Percentiles rank a stretch among this genome's conserved stretches.
Conservation (phyloP, 106 monocot genomes). For the Narthecium ossifragum region DNA sequence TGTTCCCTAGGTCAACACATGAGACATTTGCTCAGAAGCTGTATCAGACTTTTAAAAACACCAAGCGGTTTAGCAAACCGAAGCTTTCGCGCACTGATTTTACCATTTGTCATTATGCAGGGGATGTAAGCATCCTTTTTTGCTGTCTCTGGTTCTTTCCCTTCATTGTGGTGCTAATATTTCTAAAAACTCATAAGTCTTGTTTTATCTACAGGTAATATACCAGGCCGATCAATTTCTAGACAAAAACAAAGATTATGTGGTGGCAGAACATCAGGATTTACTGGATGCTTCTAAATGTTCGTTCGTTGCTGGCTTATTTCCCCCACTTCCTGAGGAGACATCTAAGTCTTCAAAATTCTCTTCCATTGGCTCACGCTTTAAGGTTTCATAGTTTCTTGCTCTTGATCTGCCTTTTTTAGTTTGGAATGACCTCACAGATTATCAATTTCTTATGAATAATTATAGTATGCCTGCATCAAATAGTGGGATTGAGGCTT, state of each 20-base stretch:
- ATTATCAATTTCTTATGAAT: too few relatives aligned
- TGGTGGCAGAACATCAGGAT: conserved; percentile 65
- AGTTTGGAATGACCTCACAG: too few relatives aligned
- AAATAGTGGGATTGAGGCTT: too few relatives aligned
- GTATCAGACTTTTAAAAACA: conserved; percentile 62
- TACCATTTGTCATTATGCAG: conserved; percentile 82
- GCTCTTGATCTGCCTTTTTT: too few relatives aligned
- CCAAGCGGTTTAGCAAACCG: conserved; percentile 69
- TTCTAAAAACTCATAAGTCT: conserved; percentile 8
- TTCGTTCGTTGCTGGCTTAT: conserved; percentile 46
- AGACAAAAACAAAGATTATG: conserved; percentile 83
- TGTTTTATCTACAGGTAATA: conserved; percentile 32
- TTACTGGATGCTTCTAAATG: conserved; percentile 61
- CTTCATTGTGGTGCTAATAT: not conserved
- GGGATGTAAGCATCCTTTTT: conserved; percentile 49
- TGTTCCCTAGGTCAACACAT: conserved; percentile 78
- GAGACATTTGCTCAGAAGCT: conserved; percentile 80
- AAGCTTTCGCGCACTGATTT: conserved; percentile 68
- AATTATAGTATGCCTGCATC: too few relatives aligned
- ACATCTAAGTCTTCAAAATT: conserved; percentile 72
- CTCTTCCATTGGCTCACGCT: conserved; percentile 66
- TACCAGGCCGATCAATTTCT: conserved; percentile 63
- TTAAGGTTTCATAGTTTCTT: conserved; percentile 43
- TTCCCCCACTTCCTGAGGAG: conserved; percentile 50
- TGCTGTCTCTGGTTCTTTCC: not conserved